A percentile compares a stretch with the other conserved stretches of the same genome.
These are phyloP conservation scores for Fusarium sp. DNA, from an alignment of 2,329 filamentous ascomycete species.

Conservation along the genomic window DNA sequence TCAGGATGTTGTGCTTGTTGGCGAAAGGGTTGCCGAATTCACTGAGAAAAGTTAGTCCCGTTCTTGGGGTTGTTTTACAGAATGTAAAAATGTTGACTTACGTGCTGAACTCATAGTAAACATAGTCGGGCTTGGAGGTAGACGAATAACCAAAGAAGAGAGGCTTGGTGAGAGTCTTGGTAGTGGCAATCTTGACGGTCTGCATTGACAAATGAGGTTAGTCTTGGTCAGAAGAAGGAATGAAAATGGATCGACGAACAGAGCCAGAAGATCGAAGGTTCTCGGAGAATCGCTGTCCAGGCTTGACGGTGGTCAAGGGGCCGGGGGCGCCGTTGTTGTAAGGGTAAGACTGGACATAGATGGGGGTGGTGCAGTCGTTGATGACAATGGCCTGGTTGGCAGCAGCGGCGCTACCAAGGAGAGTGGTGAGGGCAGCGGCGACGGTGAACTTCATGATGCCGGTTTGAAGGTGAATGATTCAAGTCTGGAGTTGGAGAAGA, in stretches of 20 bases:
- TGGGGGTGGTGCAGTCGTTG: conserved; percentile 53
- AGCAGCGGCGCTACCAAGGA: conserved; percentile 48
- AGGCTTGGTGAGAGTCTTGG: conserved; percentile 54
- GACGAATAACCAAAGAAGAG: conserved; percentile 63
- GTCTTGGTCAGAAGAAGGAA: not conserved
- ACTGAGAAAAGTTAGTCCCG: conserved; percentile 11
- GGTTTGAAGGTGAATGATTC: not conserved
- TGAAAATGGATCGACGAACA: conserved; percentile 35
- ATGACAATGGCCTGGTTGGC: conserved; percentile 56
- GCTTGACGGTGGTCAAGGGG: conserved; percentile 51
- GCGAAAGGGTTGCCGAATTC: conserved; percentile 61
- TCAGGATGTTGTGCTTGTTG: conserved; percentile 54
- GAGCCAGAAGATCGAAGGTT: conserved; percentile 55
- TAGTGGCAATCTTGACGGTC: conserved; percentile 60
- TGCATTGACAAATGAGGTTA: conserved; percentile 24
- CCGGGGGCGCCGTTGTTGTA: conserved; percentile 50
- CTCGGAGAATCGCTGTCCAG: conserved; percentile 56
- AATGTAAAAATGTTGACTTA: conserved; percentile 21
- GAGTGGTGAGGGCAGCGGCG: conserved; percentile 47
- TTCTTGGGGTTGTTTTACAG: no score
- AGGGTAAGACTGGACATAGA: conserved; percentile 58
- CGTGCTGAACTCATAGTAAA: conserved; percentile 59
- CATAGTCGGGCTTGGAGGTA: conserved; percentile 52
- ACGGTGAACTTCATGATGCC: conserved; percentile 49
- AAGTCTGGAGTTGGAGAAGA: no score